Conservation (phyloP, 805 yeast genomes). For the Myxozyma vanderwaltii region DNA sequence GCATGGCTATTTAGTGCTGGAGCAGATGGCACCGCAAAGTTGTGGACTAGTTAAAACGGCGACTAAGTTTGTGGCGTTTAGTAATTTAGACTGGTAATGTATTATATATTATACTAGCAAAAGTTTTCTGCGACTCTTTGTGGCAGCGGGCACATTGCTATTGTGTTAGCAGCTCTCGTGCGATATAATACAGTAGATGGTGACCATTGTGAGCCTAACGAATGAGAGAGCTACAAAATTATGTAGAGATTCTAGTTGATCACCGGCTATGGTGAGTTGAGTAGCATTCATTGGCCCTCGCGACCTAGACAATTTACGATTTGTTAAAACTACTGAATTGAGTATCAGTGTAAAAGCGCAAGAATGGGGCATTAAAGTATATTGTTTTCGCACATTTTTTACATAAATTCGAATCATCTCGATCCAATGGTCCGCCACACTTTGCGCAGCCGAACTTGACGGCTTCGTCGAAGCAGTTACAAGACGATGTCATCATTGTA, state of each 20-base stretch:
- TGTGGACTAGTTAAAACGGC: conserved; percentile 83
- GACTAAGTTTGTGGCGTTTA: not conserved
- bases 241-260: no score
- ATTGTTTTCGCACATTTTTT: conserved; percentile 2
- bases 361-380: no score
- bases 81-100: not conserved
- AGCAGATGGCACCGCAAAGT: conserved; percentile 92
- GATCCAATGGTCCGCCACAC: conserved; percentile 18
- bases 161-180: not conserved
- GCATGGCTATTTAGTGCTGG: conserved; percentile 98
- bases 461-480: not conserved
- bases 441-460: conserved; percentile 11
- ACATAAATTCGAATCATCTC: conserved; percentile 19
- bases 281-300: not conserved
- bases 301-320: not conserved
- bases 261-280: no score
- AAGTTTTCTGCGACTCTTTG: no score
- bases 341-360: not conserved
- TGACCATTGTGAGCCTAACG: no score
- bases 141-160: no score
- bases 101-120: not conserved
- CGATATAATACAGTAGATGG: not conserved
- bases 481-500: not conserved
- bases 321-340: no score
- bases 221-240: not conserved